phyloP scores from a whole-genome alignment of 2,329 filamentous ascomycete genomes.

The Colletotrichum liriopes region DNA sequence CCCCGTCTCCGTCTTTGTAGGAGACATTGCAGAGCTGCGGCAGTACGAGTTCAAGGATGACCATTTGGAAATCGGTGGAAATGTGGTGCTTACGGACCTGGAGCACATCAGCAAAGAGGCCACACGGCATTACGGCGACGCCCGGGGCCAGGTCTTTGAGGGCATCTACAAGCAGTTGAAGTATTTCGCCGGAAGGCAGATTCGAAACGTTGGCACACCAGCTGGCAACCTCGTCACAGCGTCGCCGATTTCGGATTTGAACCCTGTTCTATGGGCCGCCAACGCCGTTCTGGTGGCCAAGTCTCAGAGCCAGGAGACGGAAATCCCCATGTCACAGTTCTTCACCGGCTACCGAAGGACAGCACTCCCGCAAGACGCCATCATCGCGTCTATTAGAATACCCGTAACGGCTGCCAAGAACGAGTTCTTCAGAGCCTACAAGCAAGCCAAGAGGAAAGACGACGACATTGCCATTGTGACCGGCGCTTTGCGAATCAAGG shows the following conservation, averaged over 20 bases:
- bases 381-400: slow-evolving; percentile 90
- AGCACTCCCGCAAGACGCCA: slow-evolving; percentile 83
- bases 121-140: slow-evolving; percentile 81
- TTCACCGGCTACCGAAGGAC: slow-evolving; percentile 94
- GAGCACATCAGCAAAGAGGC: slow-evolving; percentile 88
- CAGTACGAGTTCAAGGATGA: slow-evolving; percentile 86
- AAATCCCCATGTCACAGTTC: slow-evolving; percentile 93
- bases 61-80: slow-evolving; percentile 92
- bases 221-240: slow-evolving; percentile 96
- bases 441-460: slow-evolving; percentile 97
- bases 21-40: slow-evolving; percentile 91
- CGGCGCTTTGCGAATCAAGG: slow-evolving; percentile 81
- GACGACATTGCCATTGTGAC: slow-evolving; percentile 99
- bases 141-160: slow-evolving; percentile 84
- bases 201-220: slow-evolving; percentile 96
- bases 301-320: slow-evolving; percentile 79
- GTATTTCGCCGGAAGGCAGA: slow-evolving; percentile 95
- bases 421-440: slow-evolving; percentile 92
- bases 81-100: slow-evolving; percentile 91
- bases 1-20: slow-evolving; percentile 90
- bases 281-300: slow-evolving; percentile 87
- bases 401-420: slow-evolving; percentile 81
- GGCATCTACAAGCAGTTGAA: slow-evolving; percentile 94
- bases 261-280: slow-evolving; percentile 92
- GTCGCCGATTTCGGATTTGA: slow-evolving; percentile 96